Conservation (phyloP, 495 filamentous ascomycete species). For the Aspergillus baeticus region DNA sequence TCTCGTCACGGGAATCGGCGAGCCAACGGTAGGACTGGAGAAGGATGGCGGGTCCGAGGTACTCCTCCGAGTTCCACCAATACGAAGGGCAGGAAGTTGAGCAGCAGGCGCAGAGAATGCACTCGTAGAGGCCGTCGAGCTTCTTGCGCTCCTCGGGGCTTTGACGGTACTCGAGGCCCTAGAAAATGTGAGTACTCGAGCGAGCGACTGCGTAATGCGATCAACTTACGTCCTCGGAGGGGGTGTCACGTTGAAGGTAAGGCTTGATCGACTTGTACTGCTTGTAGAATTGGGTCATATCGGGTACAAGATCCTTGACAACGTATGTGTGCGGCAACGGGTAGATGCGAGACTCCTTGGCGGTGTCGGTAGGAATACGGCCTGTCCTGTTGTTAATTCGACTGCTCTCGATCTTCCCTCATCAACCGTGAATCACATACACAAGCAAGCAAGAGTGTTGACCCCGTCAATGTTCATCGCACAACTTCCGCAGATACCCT, state of each 20-base stretch:
- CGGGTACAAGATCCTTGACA: constrained; percentile 97
- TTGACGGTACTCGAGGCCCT: constrained; percentile 90
- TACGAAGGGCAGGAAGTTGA: constrained; percentile 96
- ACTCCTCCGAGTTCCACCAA: constrained; percentile 99
- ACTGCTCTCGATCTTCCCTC: not conserved
- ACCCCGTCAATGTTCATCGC: constrained; percentile 99
- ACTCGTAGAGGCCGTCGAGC: constrained; percentile 98
- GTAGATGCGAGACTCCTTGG: constrained; percentile 88
- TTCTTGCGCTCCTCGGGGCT: constrained; percentile 87
- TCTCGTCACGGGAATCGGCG: constrained; percentile 88
- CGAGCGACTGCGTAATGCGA: not conserved
- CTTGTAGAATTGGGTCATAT: constrained; percentile 98
- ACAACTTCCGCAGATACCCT: constrained; percentile 97
- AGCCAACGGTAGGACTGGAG: constrained; percentile 97
- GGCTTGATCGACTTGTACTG: constrained; percentile 99
- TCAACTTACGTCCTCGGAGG: constrained; percentile 66
- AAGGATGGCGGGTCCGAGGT: constrained; percentile 93
- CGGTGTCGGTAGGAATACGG: constrained; percentile 85
- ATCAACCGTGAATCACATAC: constrained; percentile 53
- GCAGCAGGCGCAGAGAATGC: constrained; percentile 99
- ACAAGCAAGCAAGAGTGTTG: constrained; percentile 96
- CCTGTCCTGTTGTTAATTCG: constrained; percentile 48
- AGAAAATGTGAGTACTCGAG: constrained; percentile 11
- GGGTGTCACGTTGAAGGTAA: constrained; percentile 86
- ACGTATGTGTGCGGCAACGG: constrained; percentile 98